Percentiles rank a stretch among this genome's conserved stretches.
Conservation (phyloP, 2,329 filamentous ascomycete genomes). For the Scedosporium minutisporum region DNA sequence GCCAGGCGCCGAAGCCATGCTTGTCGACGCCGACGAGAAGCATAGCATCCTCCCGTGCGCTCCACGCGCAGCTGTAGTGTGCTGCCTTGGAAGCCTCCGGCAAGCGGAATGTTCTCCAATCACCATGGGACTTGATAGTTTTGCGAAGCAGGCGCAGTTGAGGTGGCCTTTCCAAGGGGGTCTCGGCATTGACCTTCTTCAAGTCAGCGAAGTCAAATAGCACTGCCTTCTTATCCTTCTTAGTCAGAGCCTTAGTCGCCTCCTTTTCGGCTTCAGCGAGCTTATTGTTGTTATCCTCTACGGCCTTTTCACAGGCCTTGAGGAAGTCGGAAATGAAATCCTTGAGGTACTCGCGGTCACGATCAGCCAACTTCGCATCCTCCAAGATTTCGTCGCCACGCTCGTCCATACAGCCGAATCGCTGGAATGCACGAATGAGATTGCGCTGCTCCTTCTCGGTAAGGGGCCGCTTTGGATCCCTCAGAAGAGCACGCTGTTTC, state of each 20-base stretch:
- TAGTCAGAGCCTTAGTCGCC: slow-evolving; percentile 72
- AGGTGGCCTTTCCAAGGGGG: slow-evolving; percentile 79
- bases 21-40: slow-evolving; percentile 85
- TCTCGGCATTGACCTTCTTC: slow-evolving; percentile 93
- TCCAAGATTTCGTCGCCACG: slow-evolving; percentile 77
- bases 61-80: slow-evolving; percentile 87
- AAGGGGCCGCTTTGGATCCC: slow-evolving; percentile 81
- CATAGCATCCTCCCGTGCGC: slow-evolving; percentile 91
- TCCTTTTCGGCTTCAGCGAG: slow-evolving; percentile 76
- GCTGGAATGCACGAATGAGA: slow-evolving; percentile 80
- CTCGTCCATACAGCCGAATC: slow-evolving; percentile 84
- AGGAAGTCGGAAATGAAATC: slow-evolving; percentile 69
- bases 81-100: slow-evolving; percentile 87
- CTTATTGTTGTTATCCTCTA: slow-evolving; percentile 58
- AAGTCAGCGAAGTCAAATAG: slow-evolving; percentile 90
- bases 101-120: slow-evolving; percentile 74
- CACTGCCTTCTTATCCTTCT: slow-evolving; percentile 96
- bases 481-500: slow-evolving; percentile 61
- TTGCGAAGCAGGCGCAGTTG: slow-evolving; percentile 79
- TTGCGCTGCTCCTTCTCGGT: slow-evolving; percentile 90
- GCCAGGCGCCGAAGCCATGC: slow-evolving; percentile 94
- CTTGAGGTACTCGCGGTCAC: slow-evolving; percentile 72
- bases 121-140: slow-evolving; percentile 54
- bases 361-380: slow-evolving; percentile 74
- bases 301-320: slow-evolving; percentile 43